Base-by-base conservation (phyloP, 75 land plant species). In the Isoetes taiwanensis region DNA sequence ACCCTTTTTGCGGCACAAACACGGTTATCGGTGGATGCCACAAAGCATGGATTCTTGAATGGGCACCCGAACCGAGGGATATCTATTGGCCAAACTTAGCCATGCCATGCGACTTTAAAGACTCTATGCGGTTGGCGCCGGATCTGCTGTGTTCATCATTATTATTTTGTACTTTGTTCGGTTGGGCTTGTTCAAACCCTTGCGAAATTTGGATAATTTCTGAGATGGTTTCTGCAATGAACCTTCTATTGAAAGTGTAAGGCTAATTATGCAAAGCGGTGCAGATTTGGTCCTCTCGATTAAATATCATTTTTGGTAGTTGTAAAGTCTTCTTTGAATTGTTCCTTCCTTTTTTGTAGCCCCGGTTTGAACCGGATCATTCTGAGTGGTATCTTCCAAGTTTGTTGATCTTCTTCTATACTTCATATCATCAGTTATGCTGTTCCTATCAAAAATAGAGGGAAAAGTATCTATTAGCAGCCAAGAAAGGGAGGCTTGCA, bases 311-410 rank as follows among this genome's bases (percentile, higher is more conserved):
- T n/a, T n/a, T n/a, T n/a, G n/a, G n/a, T n/a, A n/a, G n/a, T n/a
- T n/a, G n/a, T n/a, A n/a, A n/a, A n/a, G n/a, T n/a, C n/a, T n/a
- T n/a, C n/a, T n/a, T n/a, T n/a, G n/a, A n/a, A n/a, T n/a, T n/a
- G n/a, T 26, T 19, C 28, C 24, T 14, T 55, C 5, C 52, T 38
- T 43, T 37, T 76, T n/a, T n/a, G 77, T 95, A 87, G 95, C 61
- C 71, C 82, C 48, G 32, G 88, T 54, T 62, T 93, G 21, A 73
- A 83, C 39, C 52, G 76, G 64, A 54, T 93, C 9, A 46, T 93
- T 1, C n/a, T n/a, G 79, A 83, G 17, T 94, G 98, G 8, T 93
- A 93, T 41, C 95, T 93, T 65, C 95, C 98, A 28, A 84, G 83
- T 60, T 69, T 93, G 11, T 64, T 93, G 33, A 83, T 93, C 60